Percentiles rank a stretch among this genome's conserved stretches.
phyloP scores from a whole-genome alignment of 2,329 filamentous ascomycete genomes.

The Aspergillus tamarii region DNA sequence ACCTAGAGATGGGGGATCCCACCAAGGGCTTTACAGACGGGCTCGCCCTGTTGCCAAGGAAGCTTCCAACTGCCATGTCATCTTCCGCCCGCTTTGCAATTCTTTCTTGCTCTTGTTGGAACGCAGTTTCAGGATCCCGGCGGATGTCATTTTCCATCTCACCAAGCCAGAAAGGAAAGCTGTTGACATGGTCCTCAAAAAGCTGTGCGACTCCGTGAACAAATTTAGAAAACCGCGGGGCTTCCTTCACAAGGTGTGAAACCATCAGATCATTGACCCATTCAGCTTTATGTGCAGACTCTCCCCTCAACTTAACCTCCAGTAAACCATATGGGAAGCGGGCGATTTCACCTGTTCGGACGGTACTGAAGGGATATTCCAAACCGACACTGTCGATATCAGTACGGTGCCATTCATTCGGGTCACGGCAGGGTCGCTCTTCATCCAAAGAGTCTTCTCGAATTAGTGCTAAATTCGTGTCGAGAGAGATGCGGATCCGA shows the following conservation, averaged over 20 bases:
- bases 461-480: slow-evolving; percentile 90
- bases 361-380: slow-evolving; percentile 82
- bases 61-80: slow-evolving; percentile 84
- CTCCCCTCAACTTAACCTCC: slow-evolving; percentile 80
- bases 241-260: slow-evolving; percentile 88
- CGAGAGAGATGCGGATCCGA: slow-evolving; percentile 86
- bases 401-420: slow-evolving; percentile 83
- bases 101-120: slow-evolving; percentile 86
- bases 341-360: slow-evolving; percentile 88
- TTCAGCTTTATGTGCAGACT: slow-evolving; percentile 64
- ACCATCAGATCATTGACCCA: slow-evolving; percentile 93
- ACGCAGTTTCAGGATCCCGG: slow-evolving; percentile 86
- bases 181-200: slow-evolving; percentile 96
- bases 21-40: slow-evolving; percentile 33
- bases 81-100: slow-evolving; percentile 81
- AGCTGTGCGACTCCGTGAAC: slow-evolving; percentile 88
- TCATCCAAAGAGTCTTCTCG: slow-evolving; percentile 73
- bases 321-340: slow-evolving; percentile 89
- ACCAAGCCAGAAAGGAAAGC: slow-evolving; percentile 92
- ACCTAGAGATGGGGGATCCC: slow-evolving; percentile 38
- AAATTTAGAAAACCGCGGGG: slow-evolving; percentile 93
- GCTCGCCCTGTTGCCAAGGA: slow-evolving; percentile 63
- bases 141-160: slow-evolving; percentile 92
- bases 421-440: slow-evolving; percentile 85
- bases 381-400: slow-evolving; percentile 85